phyloP scores from a whole-genome alignment of 208 protist species.

The Leishmania arabica region DNA sequence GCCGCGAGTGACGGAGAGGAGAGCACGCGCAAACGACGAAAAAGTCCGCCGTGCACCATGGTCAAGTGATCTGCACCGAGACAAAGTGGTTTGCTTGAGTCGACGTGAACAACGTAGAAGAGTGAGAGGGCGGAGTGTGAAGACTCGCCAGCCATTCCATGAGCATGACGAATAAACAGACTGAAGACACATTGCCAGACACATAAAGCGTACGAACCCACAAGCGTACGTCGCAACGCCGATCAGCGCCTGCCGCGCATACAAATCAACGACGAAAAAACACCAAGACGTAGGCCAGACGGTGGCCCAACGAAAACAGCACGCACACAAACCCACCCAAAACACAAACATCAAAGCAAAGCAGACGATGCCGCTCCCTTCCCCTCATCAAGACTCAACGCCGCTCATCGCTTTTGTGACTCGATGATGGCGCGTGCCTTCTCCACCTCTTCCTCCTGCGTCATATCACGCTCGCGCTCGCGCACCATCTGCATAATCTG shows the following conservation, averaged over 20 bases:
- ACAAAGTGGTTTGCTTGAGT: not conserved
- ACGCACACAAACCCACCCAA: not conserved
- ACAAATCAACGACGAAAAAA: too few relatives aligned
- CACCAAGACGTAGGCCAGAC: not conserved
- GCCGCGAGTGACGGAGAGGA: not conserved
- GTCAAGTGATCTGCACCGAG: not conserved
- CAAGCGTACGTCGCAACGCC: not conserved
- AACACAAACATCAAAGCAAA: not conserved
- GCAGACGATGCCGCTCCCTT: not conserved
- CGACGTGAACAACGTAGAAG: not conserved
- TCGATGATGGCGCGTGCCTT: slow-evolving; percentile 62
- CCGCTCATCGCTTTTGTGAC: slow-evolving; percentile 49
- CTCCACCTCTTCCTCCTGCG: slow-evolving; percentile 65
- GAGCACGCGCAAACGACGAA: too few relatives aligned
- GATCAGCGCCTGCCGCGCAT: not conserved
- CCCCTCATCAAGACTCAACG: not conserved
- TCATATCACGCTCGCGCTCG: slow-evolving; percentile 78
- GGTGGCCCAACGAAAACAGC: not conserved
- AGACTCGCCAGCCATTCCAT: not conserved
- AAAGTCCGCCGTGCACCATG: not conserved
- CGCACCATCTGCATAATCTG: slow-evolving; percentile 93
- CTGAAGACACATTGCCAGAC: not conserved
- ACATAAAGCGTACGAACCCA: not conserved
- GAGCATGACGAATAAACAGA: not conserved
- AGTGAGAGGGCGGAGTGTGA: not conserved